Evolutionary conservation across 345 rosid genomes (phyloP), one percentile per base, ranked within the genome.

Genomic region (Eutrema japonicum): DNA sequence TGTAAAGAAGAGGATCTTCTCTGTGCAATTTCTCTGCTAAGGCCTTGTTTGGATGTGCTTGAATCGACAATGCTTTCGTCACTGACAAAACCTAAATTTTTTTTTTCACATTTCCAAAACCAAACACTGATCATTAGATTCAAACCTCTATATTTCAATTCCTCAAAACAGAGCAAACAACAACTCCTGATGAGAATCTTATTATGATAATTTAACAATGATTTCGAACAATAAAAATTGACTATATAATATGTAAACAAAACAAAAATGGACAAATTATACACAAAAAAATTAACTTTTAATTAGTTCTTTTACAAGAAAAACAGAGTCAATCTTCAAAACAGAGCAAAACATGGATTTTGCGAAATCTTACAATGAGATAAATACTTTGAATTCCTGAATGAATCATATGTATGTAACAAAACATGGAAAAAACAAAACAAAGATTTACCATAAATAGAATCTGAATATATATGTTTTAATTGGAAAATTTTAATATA

Each of bases 41-140:
- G 36, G 84, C 80, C 78, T 90, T 92, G 68, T 95, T 88, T 12
- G 98, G 99, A 83, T 95, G 98, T n/a, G 96, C 99, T 80, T 95
- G 99, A 75, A 95, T 92, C 27, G 99, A 95, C 73, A 95, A 75
- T 42, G 96, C 90, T 83, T 95, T 92, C 16, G 82, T 88, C 72
- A 92, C 87, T 26, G 98, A 95, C 85, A 95, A 94, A 9, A 95
- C 88, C 99, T 90, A 59, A 10, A 16, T 3, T 29, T 10, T 18
- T n/a, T 3, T 51, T 22, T 48, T 30, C 18, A 42, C 27, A 61
- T 42, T 52, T 42, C 48, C 48, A 63, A 36, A 18, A 68, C 5
- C 58, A 53, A 26, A 60, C 35, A 22, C 8, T 35, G 4, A 4
- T 22, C 3, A 14, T 67, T 66, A 58, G 42, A 73, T 56, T 9